Conservation (phyloP, 2,329 filamentous ascomycete species). For the Fusarium compactum region DNA sequence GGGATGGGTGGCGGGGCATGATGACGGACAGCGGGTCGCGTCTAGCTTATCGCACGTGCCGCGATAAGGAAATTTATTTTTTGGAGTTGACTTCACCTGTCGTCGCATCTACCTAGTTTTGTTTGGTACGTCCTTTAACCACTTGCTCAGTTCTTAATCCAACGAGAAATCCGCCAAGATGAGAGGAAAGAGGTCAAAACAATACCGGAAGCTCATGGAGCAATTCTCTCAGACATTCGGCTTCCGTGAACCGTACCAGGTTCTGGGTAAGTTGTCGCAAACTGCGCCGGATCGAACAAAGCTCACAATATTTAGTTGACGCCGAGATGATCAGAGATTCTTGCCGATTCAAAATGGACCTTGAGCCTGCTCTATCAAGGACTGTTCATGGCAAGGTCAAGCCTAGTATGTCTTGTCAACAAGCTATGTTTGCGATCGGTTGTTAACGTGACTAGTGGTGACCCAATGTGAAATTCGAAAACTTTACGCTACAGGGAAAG, state of each 20-base stretch:
- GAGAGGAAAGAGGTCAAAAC: constrained; percentile 66
- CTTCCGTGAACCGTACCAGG: constrained; percentile 95
- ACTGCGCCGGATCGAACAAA: constrained; percentile 9
- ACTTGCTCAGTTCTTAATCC: background rate
- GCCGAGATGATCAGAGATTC: constrained; percentile 87
- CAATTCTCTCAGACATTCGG: constrained; percentile 88
- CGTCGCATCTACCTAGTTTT: constrained; percentile 19
- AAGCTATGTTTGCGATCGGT: constrained; percentile 2
- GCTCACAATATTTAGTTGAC: constrained; percentile 69
- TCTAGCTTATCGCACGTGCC: constrained; percentile 53
- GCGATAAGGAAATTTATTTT: constrained; percentile 58
- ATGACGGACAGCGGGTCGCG: background rate
- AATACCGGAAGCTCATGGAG: constrained; percentile 87
- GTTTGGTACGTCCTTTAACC: constrained; percentile 4
- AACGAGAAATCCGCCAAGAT: constrained; percentile 49
- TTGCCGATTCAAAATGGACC: constrained; percentile 87
- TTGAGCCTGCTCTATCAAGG: constrained; percentile 79
- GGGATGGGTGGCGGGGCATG: constrained; percentile 31
- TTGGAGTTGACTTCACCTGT: constrained; percentile 11
- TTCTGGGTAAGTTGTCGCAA: constrained; percentile 68
- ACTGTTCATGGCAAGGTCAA: constrained; percentile 91
- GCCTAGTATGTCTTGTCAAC: constrained; percentile 68
- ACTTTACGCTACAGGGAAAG: constrained; percentile 73
- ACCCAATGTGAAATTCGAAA: constrained; percentile 85
- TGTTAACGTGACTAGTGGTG: constrained; percentile 69